Percentiles rank a stretch among this genome's conserved stretches.
Conservation (phyloP, 2,329 filamentous ascomycete genomes). For the Penicillium sp. region DNA sequence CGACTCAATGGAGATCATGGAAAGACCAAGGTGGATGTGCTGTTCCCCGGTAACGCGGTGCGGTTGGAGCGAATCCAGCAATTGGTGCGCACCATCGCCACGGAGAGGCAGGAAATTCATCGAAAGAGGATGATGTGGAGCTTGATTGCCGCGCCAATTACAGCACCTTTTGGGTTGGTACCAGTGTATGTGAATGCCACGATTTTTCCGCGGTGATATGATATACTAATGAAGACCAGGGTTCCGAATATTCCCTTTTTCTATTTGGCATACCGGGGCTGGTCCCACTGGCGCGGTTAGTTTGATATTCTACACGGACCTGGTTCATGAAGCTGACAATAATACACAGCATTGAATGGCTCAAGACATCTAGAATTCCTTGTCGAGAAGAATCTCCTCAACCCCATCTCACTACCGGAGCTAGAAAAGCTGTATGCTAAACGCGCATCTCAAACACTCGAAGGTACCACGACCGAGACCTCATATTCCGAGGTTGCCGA, state of each 20-base stretch:
- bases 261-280: constrained; percentile 84
- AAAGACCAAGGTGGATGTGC: constrained; percentile 62
- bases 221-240: constrained; percentile 45
- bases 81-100: constrained; percentile 69
- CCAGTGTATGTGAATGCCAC: constrained; percentile 65
- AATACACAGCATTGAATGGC: constrained; percentile 65
- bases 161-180: constrained; percentile 75
- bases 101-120: constrained; percentile 77
- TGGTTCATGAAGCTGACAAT: constrained; percentile 11
- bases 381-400: constrained; percentile 68
- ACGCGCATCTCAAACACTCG: constrained; percentile 35
- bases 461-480: constrained; percentile 29
- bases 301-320: constrained; percentile 14
- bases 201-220: not conserved
- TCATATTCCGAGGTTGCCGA: constrained; percentile 32
- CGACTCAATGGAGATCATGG: constrained; percentile 63
- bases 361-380: constrained; percentile 83
- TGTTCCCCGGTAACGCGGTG: constrained; percentile 73
- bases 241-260: constrained; percentile 96
- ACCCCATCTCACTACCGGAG: constrained; percentile 61
- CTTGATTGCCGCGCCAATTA: constrained; percentile 76
- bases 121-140: constrained; percentile 75
- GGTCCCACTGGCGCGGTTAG: constrained; percentile 76
- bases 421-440: constrained; percentile 72
- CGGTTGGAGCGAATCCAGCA: constrained; percentile 60